Evolutionary conservation across 352 stramenopile genomes (phyloP).

Genomic region (Phytopythium chamaehyphon): DNA sequence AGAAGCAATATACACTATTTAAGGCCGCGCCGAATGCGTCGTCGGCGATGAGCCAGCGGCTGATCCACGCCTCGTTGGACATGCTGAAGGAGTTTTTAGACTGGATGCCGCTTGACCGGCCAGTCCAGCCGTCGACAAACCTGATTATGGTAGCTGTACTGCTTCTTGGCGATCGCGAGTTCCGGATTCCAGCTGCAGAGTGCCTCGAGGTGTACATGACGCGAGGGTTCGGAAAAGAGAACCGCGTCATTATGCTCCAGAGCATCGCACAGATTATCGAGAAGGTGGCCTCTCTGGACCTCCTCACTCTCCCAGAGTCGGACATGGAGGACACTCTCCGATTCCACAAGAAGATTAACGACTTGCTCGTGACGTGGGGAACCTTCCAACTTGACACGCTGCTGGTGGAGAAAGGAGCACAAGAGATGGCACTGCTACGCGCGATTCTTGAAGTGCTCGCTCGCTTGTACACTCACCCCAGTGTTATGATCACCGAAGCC

Average conservation of each 20-base stretch:
- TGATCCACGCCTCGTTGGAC: constrained; percentile 57
- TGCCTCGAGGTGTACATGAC: constrained; percentile 73
- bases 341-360: constrained; percentile 77
- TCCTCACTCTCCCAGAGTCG: constrained; percentile 27
- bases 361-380: constrained; percentile 68
- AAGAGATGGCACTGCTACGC: constrained; percentile 46
- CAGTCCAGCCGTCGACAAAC: constrained; percentile 48
- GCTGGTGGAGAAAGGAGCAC: constrained; percentile 31
- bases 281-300: constrained; percentile 43
- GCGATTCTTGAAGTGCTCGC: constrained; percentile 44
- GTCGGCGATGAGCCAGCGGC: constrained; percentile 26
- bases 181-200: constrained; percentile 52
- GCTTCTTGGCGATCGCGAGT: constrained; percentile 49
- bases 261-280: constrained; percentile 54
- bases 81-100: constrained; percentile 84
- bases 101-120: constrained; percentile 71
- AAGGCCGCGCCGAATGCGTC: constrained; percentile 16
- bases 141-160: constrained; percentile 59
- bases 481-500: constrained; percentile 59
- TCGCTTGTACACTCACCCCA: constrained; percentile 60
- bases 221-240: constrained; percentile 66
- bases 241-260: constrained; percentile 55
- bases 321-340: constrained; percentile 49
- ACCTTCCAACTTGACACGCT: constrained; percentile 61
- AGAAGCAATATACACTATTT: constrained; percentile 62